These are phyloP conservation scores for Neurospora sp. DNA, from an alignment of 495 filamentous ascomycete genomes.

Conservation along the genomic window DNA sequence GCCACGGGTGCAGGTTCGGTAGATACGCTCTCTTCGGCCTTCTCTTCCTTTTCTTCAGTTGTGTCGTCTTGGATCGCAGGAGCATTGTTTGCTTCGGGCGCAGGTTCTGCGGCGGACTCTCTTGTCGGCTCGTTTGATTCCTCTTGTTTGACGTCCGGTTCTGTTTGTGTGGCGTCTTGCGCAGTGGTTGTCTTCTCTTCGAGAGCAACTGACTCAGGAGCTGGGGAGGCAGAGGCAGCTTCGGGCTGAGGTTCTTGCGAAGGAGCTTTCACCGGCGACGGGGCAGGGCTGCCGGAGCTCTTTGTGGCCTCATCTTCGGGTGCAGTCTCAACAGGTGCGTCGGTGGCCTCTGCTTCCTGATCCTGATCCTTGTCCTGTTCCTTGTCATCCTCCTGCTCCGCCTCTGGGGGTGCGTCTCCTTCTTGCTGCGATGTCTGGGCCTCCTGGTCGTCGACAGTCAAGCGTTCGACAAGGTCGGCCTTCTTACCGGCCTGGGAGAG, in stretches of 20 bases:
- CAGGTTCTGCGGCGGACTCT: background rate
- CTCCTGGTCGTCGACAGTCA: conserved; percentile 26
- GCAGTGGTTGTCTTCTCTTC: background rate
- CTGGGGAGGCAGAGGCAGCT: background rate
- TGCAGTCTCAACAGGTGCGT: conserved; percentile 9
- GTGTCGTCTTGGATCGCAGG: background rate
- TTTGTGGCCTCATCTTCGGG: conserved; percentile 6
- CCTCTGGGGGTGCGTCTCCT: background rate
- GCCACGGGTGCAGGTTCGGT: conserved; percentile 1
- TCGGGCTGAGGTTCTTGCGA: background rate
- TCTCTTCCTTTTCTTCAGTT: background rate
- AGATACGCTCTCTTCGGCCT: conserved; percentile 1
- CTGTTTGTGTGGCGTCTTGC: background rate
- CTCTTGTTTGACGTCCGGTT: background rate
- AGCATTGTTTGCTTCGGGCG: background rate
- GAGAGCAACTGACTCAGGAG: background rate
- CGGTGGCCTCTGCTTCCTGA: conserved; percentile 1
- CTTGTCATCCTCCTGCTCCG: background rate
- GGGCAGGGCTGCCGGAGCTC: conserved; percentile 1
- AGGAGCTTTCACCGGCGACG: conserved; percentile 5
- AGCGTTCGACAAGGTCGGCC: conserved; percentile 44
- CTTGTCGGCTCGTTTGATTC: background rate
- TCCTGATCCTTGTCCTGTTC: background rate
- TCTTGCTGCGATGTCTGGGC: background rate
- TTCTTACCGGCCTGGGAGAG: conserved; percentile 48